Evolutionary conservation across 1,284 basidiomycete species (phyloP), one percentile per base, ranked within the genome.

Genomic region (Xerocomus minutiporus): DNA sequence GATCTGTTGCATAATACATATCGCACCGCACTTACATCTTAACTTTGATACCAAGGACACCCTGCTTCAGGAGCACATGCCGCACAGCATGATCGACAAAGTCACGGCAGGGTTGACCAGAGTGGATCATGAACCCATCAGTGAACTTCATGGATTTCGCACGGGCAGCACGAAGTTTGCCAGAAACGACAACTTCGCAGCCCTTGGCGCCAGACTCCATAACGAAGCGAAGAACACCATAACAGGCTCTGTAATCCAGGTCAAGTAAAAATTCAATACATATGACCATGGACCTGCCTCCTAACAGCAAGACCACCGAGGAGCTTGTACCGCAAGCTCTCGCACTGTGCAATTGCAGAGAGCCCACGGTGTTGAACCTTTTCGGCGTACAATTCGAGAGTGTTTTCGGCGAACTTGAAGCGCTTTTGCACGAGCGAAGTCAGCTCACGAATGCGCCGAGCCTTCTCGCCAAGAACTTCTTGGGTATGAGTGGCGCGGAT

Each of bases 81-180:
- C 97, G 87, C 68, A 98, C 95, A 58, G 97, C 97, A 69, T 93
- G 86, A 80, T 99, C 96, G 58, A 99, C 94, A 67, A 96, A 99
- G 74, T 99, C 97, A 58, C 87, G 80, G 53, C 86, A 88, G 66
- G 97, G 97, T 79, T 99, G 96, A 84, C 97, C 97, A 62, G 97
- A 98, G 87, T 99, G 97, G 74, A 99, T 96, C 93, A 99, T 98
- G 88, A 97, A 98, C 50, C 97, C 97, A 69, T 99, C 97, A 71
- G 95, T 97, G 82, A 99, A 99, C 79, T 99, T 99, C 97, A 99
- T 99, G 46, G 93, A 92, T 80, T 99, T 99, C 71, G 97, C 97
- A 84, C 95, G 94, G 64, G 97, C 97, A 66, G 96, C 97, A 74
- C 97, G 94, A 68, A 99, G 92, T 78, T 99, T 99, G 72, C 97